phyloP scores from a whole-genome alignment of 2,329 filamentous ascomycete genomes.

The Stemphylium vesicarium region DNA sequence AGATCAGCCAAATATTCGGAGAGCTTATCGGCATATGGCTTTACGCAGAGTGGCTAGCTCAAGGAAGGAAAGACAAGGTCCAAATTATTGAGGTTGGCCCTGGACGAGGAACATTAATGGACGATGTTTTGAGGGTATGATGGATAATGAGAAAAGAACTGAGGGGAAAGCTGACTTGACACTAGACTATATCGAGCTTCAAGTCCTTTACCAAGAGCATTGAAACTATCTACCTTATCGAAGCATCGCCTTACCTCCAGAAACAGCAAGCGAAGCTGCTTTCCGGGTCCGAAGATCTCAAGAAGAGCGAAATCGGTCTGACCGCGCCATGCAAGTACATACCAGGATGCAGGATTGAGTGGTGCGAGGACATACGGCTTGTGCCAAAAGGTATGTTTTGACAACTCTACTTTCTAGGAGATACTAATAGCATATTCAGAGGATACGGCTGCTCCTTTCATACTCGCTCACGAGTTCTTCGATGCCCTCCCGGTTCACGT shows the following conservation, averaged over 20 bases:
- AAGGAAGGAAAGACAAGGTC: conserved; percentile 76
- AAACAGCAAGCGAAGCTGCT: conserved; percentile 80
- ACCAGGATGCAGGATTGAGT: conserved; percentile 73
- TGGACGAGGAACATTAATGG: conserved; percentile 94
- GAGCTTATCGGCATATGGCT: conserved; percentile 95
- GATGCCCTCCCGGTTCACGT: conserved; percentile 95
- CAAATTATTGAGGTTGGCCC: conserved; percentile 94
- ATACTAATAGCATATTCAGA: conserved; percentile 53
- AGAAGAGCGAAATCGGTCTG: conserved; percentile 75
- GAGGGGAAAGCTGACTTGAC: conserved; percentile 16
- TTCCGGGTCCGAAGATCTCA: conserved; percentile 73
- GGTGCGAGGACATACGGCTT: conserved; percentile 89
- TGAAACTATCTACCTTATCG: conserved; percentile 90
- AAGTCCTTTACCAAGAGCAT: conserved; percentile 76
- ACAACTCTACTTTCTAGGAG: conserved; percentile 1
- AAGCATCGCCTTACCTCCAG: conserved; percentile 83
- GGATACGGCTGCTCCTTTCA: conserved; percentile 79
- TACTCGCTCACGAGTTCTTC: conserved; percentile 98
- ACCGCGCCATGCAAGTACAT: conserved; percentile 78
- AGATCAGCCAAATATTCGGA: conserved; percentile 97
- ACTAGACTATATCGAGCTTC: conserved; percentile 82
- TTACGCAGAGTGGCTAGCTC: conserved; percentile 93
- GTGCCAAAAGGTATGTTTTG: conserved; percentile 68
- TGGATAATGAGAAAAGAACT: not conserved
- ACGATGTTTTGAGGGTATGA: conserved; percentile 86